Base-by-base conservation (phyloP, 331 rosid genomes). In the Quercus phellos region DNA sequence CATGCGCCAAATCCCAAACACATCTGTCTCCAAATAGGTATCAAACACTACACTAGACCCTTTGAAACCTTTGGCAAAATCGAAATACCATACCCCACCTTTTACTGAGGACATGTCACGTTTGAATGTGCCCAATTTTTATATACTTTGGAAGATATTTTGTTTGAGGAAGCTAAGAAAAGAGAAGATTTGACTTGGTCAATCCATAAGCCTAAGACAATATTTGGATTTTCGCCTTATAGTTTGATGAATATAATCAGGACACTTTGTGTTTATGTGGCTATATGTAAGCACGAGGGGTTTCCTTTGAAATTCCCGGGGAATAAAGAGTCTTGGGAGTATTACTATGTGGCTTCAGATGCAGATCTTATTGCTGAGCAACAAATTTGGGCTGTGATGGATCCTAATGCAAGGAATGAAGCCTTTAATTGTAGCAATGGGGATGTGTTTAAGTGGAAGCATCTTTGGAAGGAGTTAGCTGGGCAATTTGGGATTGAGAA, bases 401-500 rank as follows among this genome's bases (percentile, higher is more conserved):
- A 91, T 9, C 90, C 93, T 4, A 81, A 87, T 78, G 92, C 89
- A 1, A 61, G 59, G 70, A 89, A 91, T 54, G 96, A 91, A 55
- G 92, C 88, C 0, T 91, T 91, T 19, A 87, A 91, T 38, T 79
- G 83, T 60, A 89, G 67, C 82, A 91, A 91, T 0, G 92, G 92
- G 3, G 92, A 91, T 51, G 89, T 88, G 10, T 91, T 84, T 51
- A 86, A 58, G 77, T 91, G 92, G 96, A 91, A 89, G 79, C 90
- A 86, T 1, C 46, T 91, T 50, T 91, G 94, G 92, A 88, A 86
- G 82, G 94, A 78, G 55, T 70, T 91, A 86, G 94, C 89, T 1
- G 92, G 87, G 75, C 82, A 80, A 64, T 91, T 88, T 76, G 89
- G 73, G 82, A 91, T 91, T 50, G 89, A 87, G 77, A 86, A 91